Percentiles rank a stretch among this genome's conserved stretches.
phyloP scores from a whole-genome alignment of 75 land plant species.

The Pinus albicaulis region DNA sequence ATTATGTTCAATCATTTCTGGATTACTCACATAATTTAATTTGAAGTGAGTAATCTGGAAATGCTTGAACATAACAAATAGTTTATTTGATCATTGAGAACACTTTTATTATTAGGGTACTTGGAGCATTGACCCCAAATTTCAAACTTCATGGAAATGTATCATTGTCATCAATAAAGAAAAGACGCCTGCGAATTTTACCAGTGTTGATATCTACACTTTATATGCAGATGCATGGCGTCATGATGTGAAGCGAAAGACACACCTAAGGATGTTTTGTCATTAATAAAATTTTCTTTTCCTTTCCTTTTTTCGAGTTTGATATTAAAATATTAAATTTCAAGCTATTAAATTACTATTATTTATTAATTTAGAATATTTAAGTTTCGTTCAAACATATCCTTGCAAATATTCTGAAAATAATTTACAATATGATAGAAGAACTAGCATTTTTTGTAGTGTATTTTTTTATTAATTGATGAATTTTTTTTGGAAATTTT shows the following conservation, averaged over 20 bases:
- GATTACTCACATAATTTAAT: too few species aligned
- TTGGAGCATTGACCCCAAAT: slow-evolving; percentile 82
- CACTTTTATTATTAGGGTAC: slow-evolving; percentile 50
- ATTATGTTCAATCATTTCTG: too few species aligned
- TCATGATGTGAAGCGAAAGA: slow-evolving; percentile 89
- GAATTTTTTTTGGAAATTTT: too few species aligned
- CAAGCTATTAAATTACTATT: not conserved
- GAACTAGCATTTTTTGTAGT: too few species aligned
- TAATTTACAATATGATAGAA: too few species aligned
- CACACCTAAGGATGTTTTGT: slow-evolving; percentile 11
- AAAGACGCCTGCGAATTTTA: slow-evolving; percentile 84
- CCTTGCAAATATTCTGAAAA: too few species aligned
- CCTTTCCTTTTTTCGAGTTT: not conserved
- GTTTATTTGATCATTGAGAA: not conserved
- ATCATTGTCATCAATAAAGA: slow-evolving; percentile 58
- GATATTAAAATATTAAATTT: not conserved
- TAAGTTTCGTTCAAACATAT: not conserved
- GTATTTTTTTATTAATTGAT: too few species aligned
- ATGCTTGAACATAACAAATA: too few species aligned
- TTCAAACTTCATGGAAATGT: slow-evolving; percentile 80
- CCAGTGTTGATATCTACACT: slow-evolving; percentile 97
- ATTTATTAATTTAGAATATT: too few species aligned
- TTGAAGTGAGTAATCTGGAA: too few species aligned
- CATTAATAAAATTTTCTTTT: not conserved
- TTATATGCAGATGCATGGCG: slow-evolving; percentile 99